phyloP scores from a whole-genome alignment of 768 basidiomycete species.

The Auriscalpium vulgare region DNA sequence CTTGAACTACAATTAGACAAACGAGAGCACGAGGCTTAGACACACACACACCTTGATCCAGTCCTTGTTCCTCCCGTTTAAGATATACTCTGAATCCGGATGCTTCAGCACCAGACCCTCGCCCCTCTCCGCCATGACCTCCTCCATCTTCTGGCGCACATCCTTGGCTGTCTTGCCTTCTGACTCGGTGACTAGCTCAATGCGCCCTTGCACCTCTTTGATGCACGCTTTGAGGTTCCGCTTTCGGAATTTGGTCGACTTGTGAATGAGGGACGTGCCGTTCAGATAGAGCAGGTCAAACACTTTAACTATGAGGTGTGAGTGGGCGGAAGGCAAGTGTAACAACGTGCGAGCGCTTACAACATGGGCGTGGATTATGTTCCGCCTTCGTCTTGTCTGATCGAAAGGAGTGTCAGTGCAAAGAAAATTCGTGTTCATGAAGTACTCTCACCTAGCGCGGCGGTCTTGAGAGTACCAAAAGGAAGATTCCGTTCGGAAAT shows the following conservation, averaged over 20 bases:
- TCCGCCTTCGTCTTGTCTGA: constrained; percentile 66
- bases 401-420: neutral
- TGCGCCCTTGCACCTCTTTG: constrained; percentile 61
- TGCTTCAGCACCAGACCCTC: constrained; percentile 94
- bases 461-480: constrained; percentile 91
- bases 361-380: constrained; percentile 80
- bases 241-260: constrained; percentile 69
- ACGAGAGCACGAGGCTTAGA: neutral
- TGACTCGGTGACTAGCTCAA: constrained; percentile 71
- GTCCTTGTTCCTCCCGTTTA: constrained; percentile 82
- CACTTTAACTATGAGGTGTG: constrained; percentile 68
- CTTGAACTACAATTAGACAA: constrained; percentile 22
- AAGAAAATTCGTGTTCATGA: constrained; percentile 1
- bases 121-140: constrained; percentile 76
- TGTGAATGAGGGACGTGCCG: constrained; percentile 67
- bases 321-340: neutral
- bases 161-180: constrained; percentile 76
- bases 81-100: constrained; percentile 65
- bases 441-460: constrained; percentile 58
- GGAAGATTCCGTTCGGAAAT: constrained; percentile 80
- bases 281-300: constrained; percentile 92
- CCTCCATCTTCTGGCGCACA: constrained; percentile 71
- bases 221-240: constrained; percentile 65
- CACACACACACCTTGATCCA: constrained; percentile 77
- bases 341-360: constrained; percentile 38